A percentile compares a stretch with the other conserved stretches of the same genome.
These are phyloP conservation scores for Aciculosporium take DNA, from an alignment of 2,329 filamentous ascomycete genomes.

Conservation along the genomic window DNA sequence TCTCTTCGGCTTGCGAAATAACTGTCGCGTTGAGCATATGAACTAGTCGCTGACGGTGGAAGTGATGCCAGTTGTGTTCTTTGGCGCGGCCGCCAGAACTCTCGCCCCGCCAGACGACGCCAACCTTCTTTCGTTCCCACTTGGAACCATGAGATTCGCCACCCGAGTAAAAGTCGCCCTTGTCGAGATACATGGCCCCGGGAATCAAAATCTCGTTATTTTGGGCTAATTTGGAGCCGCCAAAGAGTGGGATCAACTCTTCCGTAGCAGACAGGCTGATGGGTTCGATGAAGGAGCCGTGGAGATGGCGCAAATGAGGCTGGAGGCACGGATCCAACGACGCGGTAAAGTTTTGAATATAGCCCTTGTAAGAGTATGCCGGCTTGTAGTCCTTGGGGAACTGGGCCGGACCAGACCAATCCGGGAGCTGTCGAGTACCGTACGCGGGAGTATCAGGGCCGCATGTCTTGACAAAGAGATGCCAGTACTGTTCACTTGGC, in stretches of 20 bases:
- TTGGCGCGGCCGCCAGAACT: conserved; percentile 43
- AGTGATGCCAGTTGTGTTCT: conserved; percentile 48
- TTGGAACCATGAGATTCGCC: conserved; percentile 37
- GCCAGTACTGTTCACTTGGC: conserved; percentile 40
- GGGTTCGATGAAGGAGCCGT: conserved; percentile 43
- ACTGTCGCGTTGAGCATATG: conserved; percentile 53
- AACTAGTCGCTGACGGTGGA: conserved; percentile 58
- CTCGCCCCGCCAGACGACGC: conserved; percentile 49
- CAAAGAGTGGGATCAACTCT: conserved; percentile 45
- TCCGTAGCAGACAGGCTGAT: conserved; percentile 36
- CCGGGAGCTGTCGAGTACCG: conserved; percentile 24
- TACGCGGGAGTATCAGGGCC: conserved; percentile 28
- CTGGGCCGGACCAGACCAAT: conserved; percentile 17
- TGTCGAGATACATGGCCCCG: conserved; percentile 48
- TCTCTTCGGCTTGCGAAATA: conserved; percentile 32
- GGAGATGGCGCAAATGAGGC: conserved; percentile 33
- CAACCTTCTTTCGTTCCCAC: conserved; percentile 43
- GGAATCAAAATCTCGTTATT: conserved; percentile 53
- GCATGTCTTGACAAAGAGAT: conserved; percentile 41
- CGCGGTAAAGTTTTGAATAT: conserved; percentile 43
- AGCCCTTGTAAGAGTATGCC: conserved; percentile 28
- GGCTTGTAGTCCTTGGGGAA: conserved; percentile 21
- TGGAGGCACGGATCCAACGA: conserved; percentile 46
- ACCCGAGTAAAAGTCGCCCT: conserved; percentile 45
- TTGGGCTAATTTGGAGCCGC: conserved; percentile 46